Evolutionary conservation across 108 stramenopile genomes (phyloP).

Genomic region (Conticribra guillardii): DNA sequence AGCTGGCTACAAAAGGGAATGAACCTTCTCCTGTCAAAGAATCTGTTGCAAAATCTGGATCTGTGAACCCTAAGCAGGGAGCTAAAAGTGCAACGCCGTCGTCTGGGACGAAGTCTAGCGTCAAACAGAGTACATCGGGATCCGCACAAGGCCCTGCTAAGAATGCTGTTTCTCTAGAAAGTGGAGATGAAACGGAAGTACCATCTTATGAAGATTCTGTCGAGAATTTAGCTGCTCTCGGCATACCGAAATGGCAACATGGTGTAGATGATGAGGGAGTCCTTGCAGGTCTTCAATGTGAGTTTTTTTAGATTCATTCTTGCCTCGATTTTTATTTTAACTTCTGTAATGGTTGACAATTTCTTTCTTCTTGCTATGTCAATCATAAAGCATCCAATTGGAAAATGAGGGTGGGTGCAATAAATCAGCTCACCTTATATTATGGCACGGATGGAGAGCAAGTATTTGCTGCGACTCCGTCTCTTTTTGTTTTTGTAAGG

Average conservation of each 20-base stretch:
- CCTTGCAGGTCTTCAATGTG: slow-evolving; percentile 73
- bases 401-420: slow-evolving; percentile 63
- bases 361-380: slow-evolving; percentile 2
- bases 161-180: neutral
- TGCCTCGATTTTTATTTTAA: no score
- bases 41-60: slow-evolving; percentile 1
- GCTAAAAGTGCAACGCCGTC: no score
- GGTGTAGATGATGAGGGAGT: slow-evolving; percentile 69
- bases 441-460: slow-evolving; percentile 29
- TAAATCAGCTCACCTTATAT: slow-evolving; percentile 61
- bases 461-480: slow-evolving; percentile 32
- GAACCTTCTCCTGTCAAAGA: neutral
- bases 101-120: no score
- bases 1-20: slow-evolving; percentile 9
- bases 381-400: slow-evolving; percentile 65
- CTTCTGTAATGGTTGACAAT: no score
- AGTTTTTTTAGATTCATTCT: slow-evolving; percentile 23
- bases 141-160: neutral
- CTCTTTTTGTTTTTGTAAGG: slow-evolving; percentile 66
- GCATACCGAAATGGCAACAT: slow-evolving; percentile 75
- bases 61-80: slow-evolving; percentile 15
- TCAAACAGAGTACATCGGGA: neutral
- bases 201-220: slow-evolving; percentile 63
- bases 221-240: slow-evolving; percentile 38
- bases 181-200: slow-evolving; percentile 13